Evolutionary conservation across 1,284 basidiomycete genomes (phyloP).

Genomic region (Puccinia brachypodii): DNA sequence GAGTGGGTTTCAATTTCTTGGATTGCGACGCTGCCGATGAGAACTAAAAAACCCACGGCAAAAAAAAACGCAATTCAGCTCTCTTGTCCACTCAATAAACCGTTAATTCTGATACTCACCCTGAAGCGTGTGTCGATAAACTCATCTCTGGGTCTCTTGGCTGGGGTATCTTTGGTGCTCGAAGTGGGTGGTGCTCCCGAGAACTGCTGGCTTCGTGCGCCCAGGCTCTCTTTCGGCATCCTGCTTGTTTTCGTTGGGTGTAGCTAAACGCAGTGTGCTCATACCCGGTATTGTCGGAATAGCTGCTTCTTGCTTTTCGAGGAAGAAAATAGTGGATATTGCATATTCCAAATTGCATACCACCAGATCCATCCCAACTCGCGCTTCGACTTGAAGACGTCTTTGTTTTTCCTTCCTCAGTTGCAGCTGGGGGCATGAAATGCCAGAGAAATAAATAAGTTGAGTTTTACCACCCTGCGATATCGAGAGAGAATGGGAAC

Average conservation of each 20-base stretch:
- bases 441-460: too few species aligned
- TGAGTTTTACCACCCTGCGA: too few species aligned
- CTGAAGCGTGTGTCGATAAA: slow-evolving; percentile 38
- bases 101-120: not conserved
- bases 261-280: too few species aligned
- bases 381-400: too few species aligned
- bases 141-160: slow-evolving; percentile 27
- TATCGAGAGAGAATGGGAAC: too few species aligned
- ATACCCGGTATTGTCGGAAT: too few species aligned
- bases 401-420: too few species aligned
- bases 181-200: not conserved
- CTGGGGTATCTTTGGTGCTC: not conserved
- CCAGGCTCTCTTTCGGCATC: slow-evolving; percentile 10
- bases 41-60: slow-evolving; percentile 42
- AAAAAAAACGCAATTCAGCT: not conserved
- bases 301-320: not conserved
- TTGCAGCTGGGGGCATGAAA: too few species aligned
- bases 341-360: slow-evolving; percentile 9
- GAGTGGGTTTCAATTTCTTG: slow-evolving; percentile 45
- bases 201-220: slow-evolving; percentile 20
- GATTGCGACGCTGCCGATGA: slow-evolving; percentile 39
- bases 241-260: too few species aligned
- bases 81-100: not conserved
- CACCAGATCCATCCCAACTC: too few species aligned
- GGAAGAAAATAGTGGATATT: not conserved